These are phyloP conservation scores for Ascoidea rubescens DNA, from an alignment of 805 yeast genomes.

Conservation along the genomic window DNA sequence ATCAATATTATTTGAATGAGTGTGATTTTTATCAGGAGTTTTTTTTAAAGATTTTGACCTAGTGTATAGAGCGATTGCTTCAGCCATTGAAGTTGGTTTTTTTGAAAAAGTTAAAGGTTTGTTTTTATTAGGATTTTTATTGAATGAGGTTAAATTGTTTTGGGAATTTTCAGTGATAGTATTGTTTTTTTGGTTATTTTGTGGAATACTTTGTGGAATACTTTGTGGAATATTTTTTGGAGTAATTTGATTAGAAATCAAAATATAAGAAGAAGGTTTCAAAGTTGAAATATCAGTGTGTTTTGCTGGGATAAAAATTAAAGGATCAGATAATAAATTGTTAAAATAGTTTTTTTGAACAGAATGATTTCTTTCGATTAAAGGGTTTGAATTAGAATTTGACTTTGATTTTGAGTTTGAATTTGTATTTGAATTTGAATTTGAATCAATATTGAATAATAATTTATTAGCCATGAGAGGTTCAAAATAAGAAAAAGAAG, in stretches of 20 bases:
- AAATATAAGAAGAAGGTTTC: constrained; percentile 8
- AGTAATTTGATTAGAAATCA: background rate
- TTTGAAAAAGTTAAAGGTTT: background rate
- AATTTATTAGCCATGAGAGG: too few species aligned
- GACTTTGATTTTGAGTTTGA: too few species aligned
- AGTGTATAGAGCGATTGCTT: constrained; percentile 43
- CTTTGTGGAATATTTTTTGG: background rate
- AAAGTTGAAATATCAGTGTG: constrained; percentile 5
- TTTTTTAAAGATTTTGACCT: constrained; percentile 39
- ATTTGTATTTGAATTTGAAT: too few species aligned
- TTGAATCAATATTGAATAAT: too few species aligned
- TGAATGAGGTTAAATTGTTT: background rate
- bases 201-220: background rate
- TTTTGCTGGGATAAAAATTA: constrained; percentile 4
- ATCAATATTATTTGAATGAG: too few species aligned
- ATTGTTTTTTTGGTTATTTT: background rate
- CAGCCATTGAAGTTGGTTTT: constrained; percentile 32
- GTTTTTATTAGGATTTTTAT: background rate
- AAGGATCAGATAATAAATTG: constrained; percentile 6
- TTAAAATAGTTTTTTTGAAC: background rate
- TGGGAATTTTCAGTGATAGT: background rate
- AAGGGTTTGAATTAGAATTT: too few species aligned
- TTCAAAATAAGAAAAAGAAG: too few species aligned
- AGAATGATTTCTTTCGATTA: too few species aligned
- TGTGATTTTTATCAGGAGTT: constrained; percentile 11